Evolutionary conservation across 2,329 filamentous ascomycete genomes (phyloP), one percentile per base, ranked within the genome.

Genomic region (Penicillium sp.): DNA sequence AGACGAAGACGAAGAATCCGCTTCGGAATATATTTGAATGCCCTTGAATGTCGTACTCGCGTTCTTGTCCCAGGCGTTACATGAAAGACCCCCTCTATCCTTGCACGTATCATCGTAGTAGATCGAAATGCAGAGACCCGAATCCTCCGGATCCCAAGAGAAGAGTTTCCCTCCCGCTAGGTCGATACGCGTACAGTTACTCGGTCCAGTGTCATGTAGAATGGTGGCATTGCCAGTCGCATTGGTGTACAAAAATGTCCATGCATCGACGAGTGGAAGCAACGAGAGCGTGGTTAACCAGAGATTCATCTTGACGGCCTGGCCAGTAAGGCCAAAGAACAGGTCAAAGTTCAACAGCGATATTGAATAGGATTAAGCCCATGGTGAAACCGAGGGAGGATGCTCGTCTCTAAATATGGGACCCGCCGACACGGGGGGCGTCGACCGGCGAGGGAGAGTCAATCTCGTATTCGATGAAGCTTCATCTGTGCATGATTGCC

Each of bases 191-290:
- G 63, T 63, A 40, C 63, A 65, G 10, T 57, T 54, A 10, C 40
- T 31, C 3, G 41, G 27, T 5, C 49, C 51, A 16, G 46, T 44
- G 37, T 62, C 44, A 6, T 61, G 56, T 9, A 58, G 27, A 11
- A 65, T 63, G 16, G 55, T 56, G 6, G 63, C 58, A 4, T 54
- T 49, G 27, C 50, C 50, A 1, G 57, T 59, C 50, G 57, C 39
- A 22, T 63, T 62, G n/a, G 63, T 65, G 27, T 47, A 60, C 18
- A 57, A 55, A 43, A 65, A 65, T 2, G 61, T 65, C 63, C 63
- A 65, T 24, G 51, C 61, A 4, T 58, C 27, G 6, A 27, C 60
- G 9, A 62, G 44, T 0, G 56, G 59, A 18, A 58, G 4, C 16
- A 55, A 39, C 4, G 46, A 27, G 2, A 60, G 36, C 18, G 40